These are phyloP conservation scores for Mycena maculata DNA, from an alignment of 768 basidiomycete species.

Conservation along the genomic window DNA sequence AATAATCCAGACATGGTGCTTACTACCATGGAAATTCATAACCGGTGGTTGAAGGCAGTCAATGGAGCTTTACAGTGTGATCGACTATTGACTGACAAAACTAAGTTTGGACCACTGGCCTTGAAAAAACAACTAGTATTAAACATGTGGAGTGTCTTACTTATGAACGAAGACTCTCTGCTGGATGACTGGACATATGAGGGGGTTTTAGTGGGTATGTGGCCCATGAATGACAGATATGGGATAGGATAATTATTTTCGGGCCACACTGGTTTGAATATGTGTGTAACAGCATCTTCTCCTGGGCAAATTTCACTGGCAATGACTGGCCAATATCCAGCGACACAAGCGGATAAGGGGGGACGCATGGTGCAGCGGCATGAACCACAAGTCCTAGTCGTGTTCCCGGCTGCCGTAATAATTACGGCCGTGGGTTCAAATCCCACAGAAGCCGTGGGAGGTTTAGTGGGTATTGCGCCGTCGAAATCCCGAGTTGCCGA, in stretches of 20 bases:
- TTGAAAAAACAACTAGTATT: no score
- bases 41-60: no score
- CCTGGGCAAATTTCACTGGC: neutral
- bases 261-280: neutral
- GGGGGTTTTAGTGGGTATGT: no score
- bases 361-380: constrained; percentile 6
- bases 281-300: neutral
- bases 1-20: neutral
- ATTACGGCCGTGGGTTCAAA: constrained; percentile 16
- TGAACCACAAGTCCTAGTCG: constrained; percentile 15
- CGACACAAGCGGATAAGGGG: neutral
- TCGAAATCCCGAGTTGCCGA: constrained; percentile 2
- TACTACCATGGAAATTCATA: neutral
- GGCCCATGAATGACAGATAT: no score
- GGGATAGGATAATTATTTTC: no score
- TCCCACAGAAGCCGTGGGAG: constrained; percentile 20
- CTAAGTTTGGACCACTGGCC: no score
- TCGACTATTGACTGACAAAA: no score
- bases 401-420: constrained; percentile 13
- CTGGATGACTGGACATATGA: no score
- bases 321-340: neutral
- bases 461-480: constrained; percentile 24
- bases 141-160: no score
- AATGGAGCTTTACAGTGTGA: no score
- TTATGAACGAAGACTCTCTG: no score